phyloP scores from a whole-genome alignment of 2,329 filamentous ascomycete genomes.

The Chalaropsis thielavioides region DNA sequence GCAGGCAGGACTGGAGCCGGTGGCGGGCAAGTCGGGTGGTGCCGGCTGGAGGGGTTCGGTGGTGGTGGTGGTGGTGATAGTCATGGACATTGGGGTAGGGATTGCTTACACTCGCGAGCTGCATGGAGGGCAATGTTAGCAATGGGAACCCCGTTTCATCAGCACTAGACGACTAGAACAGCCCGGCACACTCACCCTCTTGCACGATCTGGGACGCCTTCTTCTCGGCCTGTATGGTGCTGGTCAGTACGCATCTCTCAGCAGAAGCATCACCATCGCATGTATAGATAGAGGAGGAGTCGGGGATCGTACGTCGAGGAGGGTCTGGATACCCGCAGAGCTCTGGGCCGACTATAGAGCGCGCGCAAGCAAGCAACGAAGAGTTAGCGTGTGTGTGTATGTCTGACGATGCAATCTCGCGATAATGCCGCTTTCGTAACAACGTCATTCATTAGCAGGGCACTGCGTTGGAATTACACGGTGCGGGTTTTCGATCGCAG shows the following conservation, averaged over 20 bases:
- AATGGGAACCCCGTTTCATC: neutral
- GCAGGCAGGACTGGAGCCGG: neutral
- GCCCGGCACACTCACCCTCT: constrained; percentile 51
- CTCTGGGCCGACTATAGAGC: constrained; percentile 80
- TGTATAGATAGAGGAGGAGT: neutral
- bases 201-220: constrained; percentile 99
- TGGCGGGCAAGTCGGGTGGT: neutral
- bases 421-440: neutral
- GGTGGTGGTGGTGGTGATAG: neutral
- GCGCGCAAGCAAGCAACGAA: neutral
- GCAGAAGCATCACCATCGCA: neutral
- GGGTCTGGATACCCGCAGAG: constrained; percentile 93
- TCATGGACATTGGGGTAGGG: constrained; percentile 22
- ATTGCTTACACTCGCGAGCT: constrained; percentile 74
- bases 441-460: neutral
- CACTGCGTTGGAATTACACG: neutral
- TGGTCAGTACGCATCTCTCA: neutral
- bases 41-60: neutral
- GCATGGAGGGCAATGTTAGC: constrained; percentile 14
- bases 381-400: neutral
- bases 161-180: neutral
- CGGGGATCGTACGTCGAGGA: constrained; percentile 69
- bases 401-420: neutral
- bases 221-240: constrained; percentile 55
- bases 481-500: neutral